Percentiles rank a stretch among this genome's conserved stretches.
phyloP scores from a whole-genome alignment of 2,329 filamentous ascomycete genomes.

The Aspergillus sp. region DNA sequence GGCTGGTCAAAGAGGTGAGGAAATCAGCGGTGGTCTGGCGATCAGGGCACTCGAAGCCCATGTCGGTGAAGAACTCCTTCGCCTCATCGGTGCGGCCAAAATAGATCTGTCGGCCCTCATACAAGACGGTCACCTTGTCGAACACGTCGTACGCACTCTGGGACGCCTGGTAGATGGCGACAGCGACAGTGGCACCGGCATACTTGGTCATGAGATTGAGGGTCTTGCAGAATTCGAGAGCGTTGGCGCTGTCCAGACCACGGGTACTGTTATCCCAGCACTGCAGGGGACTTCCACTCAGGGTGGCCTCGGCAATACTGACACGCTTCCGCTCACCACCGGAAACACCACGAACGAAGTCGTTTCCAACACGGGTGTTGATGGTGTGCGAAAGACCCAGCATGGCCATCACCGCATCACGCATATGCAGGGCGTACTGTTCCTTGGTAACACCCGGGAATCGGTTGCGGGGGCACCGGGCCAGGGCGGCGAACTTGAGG shows the following conservation, averaged over 20 bases:
- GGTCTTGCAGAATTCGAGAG: slow-evolving; percentile 56
- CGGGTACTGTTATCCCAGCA: slow-evolving; percentile 50
- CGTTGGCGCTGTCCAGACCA: slow-evolving; percentile 55
- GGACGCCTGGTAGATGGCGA: slow-evolving; percentile 55
- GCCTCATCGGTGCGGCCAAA: slow-evolving; percentile 65
- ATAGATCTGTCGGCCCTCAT: slow-evolving; percentile 76
- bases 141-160: slow-evolving; percentile 57
- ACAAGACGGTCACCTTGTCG: slow-evolving; percentile 70
- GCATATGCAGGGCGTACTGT: slow-evolving; percentile 41
- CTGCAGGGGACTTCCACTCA: slow-evolving; percentile 48
- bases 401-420: slow-evolving; percentile 46
- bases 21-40: slow-evolving; percentile 72
- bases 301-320: slow-evolving; percentile 55
- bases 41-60: slow-evolving; percentile 68
- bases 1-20: slow-evolving; percentile 68
- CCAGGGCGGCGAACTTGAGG: slow-evolving; percentile 74
- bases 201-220: slow-evolving; percentile 51
- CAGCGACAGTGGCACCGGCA: slow-evolving; percentile 48
- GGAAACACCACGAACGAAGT: slow-evolving; percentile 60
- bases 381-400: slow-evolving; percentile 51
- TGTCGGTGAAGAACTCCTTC: slow-evolving; percentile 64
- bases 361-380: slow-evolving; percentile 49
- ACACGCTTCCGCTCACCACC: slow-evolving; percentile 63
- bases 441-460: slow-evolving; percentile 40
- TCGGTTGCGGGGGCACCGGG: slow-evolving; percentile 50